Evolutionary conservation across 169 alveolate species (phyloP), one percentile per base, ranked within the genome.

Genomic region (Plasmodium malariae): DNA sequence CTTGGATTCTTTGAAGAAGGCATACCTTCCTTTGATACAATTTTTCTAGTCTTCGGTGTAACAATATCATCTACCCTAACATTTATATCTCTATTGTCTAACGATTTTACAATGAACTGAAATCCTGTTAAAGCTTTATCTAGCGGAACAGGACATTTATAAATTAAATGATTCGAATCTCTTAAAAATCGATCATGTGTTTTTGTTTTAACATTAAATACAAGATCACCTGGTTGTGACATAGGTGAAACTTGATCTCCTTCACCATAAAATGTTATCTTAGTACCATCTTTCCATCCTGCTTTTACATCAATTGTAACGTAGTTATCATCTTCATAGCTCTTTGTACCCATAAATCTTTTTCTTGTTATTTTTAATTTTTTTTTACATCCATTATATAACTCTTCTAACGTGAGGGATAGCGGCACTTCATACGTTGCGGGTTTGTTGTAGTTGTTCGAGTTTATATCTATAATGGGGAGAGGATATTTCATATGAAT

Each of bases 271-370:
- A 94, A 95, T 12, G 97, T 95, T 30, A 95, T 80, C 87, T 93
- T 95, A 1, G 97, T 95, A 3, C 97, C 97, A 87, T 95, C 97
- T 78, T 95, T 95, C 97, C 97, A 95, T 6, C 97, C 96, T 94
- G 97, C 96, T 69, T 95, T 95, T 40, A 95, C 93, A 85, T 95
- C 97, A 9, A 95, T 94, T 69, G 94, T 95, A 19, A 95, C 96
- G 17, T 83, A 93, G 68, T 95, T 95, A 72, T 95, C 97, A 51
- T 95, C 97, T 74, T 93, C 95, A 83, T 95, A 94, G 17, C 92
- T 95, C 26, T 88, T 83, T 26, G 91, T 85, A 19, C 93, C 94
- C 73, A 91, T 51, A 74, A 95, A 95, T 26, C 97, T 86, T 55
- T 94, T 95, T n/a, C 97, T 88, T 32, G 97, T 95, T 26, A 95